These are phyloP conservation scores for Peronospora belbahrii DNA, from an alignment of 352 stramenopile genomes.

Conservation along the genomic window DNA sequence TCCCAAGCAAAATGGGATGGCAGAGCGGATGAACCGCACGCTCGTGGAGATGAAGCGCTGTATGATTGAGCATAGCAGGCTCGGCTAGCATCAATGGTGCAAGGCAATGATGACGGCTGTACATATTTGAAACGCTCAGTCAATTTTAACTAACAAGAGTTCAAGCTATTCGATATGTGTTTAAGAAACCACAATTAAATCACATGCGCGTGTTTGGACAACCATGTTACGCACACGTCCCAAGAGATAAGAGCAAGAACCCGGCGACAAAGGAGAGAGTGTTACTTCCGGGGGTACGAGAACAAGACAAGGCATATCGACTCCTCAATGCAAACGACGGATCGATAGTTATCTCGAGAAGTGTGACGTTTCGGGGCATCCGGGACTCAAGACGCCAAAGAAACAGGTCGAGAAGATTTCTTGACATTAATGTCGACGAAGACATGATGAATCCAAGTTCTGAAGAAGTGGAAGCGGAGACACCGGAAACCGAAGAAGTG, in stretches of 20 bases:
- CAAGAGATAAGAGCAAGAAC: neutral
- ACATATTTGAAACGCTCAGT: neutral
- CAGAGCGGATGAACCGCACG: neutral
- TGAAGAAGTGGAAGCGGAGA: neutral
- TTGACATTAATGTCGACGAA: neutral
- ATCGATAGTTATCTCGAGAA: neutral
- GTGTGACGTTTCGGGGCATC: neutral
- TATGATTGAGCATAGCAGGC: neutral
- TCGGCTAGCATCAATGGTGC: neutral
- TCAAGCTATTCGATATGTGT: neutral
- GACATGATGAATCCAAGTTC: neutral
- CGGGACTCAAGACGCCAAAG: neutral
- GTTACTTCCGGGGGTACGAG: neutral
- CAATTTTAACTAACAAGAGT: neutral
- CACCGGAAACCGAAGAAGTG: neutral
- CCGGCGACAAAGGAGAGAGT: neutral
- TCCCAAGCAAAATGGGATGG: neutral
- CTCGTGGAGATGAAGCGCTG: neutral
- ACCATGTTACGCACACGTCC: neutral
- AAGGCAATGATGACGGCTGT: neutral
- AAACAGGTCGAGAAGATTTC: neutral
- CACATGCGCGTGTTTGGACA: constrained; percentile 1
- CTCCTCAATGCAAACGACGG: neutral
- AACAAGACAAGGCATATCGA: neutral
- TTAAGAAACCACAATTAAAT: neutral